These are phyloP conservation scores for Laetiporus sulphureus DNA, from an alignment of 1,284 basidiomycete genomes.

Conservation along the genomic window DNA sequence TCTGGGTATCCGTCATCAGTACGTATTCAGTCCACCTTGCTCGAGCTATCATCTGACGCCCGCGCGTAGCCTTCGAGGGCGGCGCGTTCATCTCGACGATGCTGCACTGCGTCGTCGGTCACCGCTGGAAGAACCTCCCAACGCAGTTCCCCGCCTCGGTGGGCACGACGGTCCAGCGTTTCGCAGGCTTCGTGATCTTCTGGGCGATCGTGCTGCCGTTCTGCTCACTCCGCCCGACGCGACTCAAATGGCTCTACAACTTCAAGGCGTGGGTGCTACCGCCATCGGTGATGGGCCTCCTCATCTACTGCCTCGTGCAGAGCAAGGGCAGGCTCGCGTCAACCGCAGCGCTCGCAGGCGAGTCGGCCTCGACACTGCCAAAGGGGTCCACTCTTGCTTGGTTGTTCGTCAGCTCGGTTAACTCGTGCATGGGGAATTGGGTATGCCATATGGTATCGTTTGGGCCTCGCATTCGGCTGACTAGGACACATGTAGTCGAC, in stretches of 20 bases:
- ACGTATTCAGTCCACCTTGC: background rate
- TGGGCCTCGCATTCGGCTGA: background rate
- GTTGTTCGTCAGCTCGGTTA: constrained; percentile 37
- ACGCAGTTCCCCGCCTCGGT: constrained; percentile 32
- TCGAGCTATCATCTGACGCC: background rate
- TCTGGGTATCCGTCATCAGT: constrained; percentile 34
- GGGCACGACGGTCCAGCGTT: constrained; percentile 29
- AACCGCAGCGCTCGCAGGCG: constrained; percentile 27
- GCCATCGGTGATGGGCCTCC: constrained; percentile 33
- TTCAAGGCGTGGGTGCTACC: constrained; percentile 36
- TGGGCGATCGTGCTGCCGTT: constrained; percentile 39
- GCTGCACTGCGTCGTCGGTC: constrained; percentile 35
- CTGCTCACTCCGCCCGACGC: constrained; percentile 38
- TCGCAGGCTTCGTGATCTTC: constrained; percentile 22
- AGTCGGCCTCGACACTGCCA: constrained; percentile 14
- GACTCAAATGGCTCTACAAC: constrained; percentile 38
- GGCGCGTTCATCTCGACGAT: constrained; percentile 25
- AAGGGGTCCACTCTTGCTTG: constrained; percentile 26
- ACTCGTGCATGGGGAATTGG: constrained; percentile 33
- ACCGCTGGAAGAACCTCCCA: constrained; percentile 31
- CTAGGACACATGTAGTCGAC: constrained; percentile 18
- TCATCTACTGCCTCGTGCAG: constrained; percentile 31
- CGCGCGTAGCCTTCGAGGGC: constrained; percentile 23
- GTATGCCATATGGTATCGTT: constrained; percentile 8
- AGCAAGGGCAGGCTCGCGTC: constrained; percentile 15